Conservation (phyloP, 306 rosid species). For the Citrullus colocynthis region DNA sequence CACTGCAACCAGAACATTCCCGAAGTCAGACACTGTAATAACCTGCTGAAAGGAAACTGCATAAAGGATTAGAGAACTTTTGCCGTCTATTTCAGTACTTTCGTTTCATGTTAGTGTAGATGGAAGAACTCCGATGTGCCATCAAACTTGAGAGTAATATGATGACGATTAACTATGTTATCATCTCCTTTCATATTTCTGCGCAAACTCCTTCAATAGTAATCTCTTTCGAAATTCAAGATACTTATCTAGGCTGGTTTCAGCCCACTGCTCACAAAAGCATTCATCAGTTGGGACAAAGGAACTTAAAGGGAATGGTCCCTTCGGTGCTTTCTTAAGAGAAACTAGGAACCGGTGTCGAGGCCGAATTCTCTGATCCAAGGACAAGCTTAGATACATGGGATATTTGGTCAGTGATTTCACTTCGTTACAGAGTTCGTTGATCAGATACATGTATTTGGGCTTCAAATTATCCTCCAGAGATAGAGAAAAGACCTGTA, state of each 20-base stretch:
- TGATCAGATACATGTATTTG: slow-evolving; percentile 80
- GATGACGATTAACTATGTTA: slow-evolving; percentile 8
- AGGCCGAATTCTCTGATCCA: slow-evolving; percentile 97
- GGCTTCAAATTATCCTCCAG: slow-evolving; percentile 91
- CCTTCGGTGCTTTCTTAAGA: slow-evolving; percentile 91
- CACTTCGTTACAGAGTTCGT: slow-evolving; percentile 86
- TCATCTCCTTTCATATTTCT: slow-evolving; percentile 55
- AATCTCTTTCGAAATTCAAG: slow-evolving; percentile 71
- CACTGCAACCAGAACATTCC: neutral
- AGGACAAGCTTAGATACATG: slow-evolving; percentile 81
- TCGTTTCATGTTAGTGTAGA: neutral
- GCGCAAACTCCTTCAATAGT: slow-evolving; percentile 56
- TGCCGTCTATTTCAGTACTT: neutral
- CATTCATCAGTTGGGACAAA: slow-evolving; percentile 82
- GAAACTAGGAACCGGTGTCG: slow-evolving; percentile 87
- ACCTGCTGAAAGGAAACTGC: neutral
- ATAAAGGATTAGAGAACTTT: neutral
- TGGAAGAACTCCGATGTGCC: neutral
- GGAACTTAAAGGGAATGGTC: slow-evolving; percentile 89
- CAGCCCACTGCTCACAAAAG: slow-evolving; percentile 93
- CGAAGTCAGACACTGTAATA: neutral
- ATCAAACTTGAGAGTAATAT: neutral
- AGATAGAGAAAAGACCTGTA: slow-evolving; percentile 84
- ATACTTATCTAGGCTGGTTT: slow-evolving; percentile 77
- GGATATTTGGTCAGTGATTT: slow-evolving; percentile 90